Conservation (phyloP, 306 rosid species). For the Begonia fuchsioides region DNA sequence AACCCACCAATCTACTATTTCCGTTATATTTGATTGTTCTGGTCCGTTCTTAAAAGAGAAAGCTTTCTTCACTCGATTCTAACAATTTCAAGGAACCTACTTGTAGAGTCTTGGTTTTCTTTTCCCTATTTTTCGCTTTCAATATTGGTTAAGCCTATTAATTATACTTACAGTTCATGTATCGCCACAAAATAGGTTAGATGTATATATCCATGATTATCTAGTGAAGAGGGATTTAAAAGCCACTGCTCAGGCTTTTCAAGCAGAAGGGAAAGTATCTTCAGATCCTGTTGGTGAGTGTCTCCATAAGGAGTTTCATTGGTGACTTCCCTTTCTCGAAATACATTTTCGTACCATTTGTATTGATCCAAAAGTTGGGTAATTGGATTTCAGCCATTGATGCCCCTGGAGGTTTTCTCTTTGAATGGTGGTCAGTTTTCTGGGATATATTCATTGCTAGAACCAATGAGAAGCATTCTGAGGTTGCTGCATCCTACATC, state of each 20-base stretch:
- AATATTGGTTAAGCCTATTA: too few relatives aligned
- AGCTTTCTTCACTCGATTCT: too few relatives aligned
- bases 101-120: too few relatives aligned
- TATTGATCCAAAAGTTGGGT: slow-evolving; percentile 6
- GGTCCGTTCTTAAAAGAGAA: too few relatives aligned
- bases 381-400: slow-evolving; percentile 72
- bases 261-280: slow-evolving; percentile 95
- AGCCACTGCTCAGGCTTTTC: slow-evolving; percentile 97
- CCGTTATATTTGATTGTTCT: too few relatives aligned
- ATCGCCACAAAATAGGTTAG: slow-evolving; percentile 50
- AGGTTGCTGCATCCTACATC: slow-evolving; percentile 94
- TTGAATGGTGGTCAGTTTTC: slow-evolving; percentile 99
- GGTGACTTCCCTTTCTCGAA: not conserved
- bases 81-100: too few relatives aligned
- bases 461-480: slow-evolving; percentile 98
- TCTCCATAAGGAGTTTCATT: slow-evolving; percentile 6
- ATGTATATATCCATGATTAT: slow-evolving; percentile 95
- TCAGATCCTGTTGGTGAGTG: slow-evolving; percentile 97
- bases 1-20: too few relatives aligned
- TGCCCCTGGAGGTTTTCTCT: slow-evolving; percentile 97
- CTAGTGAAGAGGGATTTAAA: slow-evolving; percentile 90
- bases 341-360: slow-evolving; percentile 3
- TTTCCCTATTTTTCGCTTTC: too few relatives aligned
- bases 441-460: slow-evolving; percentile 99
- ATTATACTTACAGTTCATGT: slow-evolving; percentile 7